phyloP scores from a whole-genome alignment of 139 green algal species.

The Zygnema circumcarinatum region DNA sequence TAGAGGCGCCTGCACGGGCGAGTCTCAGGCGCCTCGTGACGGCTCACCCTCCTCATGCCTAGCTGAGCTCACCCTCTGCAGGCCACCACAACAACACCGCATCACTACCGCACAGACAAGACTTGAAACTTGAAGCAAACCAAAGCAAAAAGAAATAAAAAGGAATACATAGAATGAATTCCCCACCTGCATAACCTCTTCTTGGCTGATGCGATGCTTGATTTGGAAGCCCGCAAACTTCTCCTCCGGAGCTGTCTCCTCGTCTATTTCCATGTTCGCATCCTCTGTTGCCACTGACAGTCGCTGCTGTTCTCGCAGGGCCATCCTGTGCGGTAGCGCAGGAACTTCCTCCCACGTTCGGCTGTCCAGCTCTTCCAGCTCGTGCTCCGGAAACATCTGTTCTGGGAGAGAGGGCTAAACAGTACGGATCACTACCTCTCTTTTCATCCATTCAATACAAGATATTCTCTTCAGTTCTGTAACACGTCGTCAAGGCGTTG shows the following conservation, averaged over 20 bases:
- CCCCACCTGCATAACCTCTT: not conserved
- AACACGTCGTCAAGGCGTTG: too few species aligned
- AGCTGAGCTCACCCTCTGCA: not conserved
- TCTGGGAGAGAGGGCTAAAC: too few species aligned
- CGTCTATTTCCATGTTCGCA: not conserved
- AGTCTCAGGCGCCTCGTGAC: too few species aligned
- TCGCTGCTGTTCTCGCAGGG: not conserved
- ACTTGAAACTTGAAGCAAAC: not conserved
- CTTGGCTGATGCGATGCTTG: not conserved
- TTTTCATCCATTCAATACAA: too few species aligned
- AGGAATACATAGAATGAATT: not conserved
- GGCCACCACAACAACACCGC: too few species aligned
- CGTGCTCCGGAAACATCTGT: not conserved
- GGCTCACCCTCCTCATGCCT: not conserved
- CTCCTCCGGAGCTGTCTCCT: not conserved
- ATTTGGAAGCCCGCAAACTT: not conserved
- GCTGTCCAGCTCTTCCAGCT: not conserved
- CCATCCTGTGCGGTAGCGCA: not conserved
- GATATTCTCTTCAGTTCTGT: too few species aligned
- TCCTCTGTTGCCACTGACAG: not conserved
- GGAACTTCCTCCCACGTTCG: not conserved
- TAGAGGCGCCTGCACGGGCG: too few species aligned
- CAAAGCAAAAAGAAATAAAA: not conserved
- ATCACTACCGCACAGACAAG: too few species aligned
- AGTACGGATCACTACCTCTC: too few species aligned